Evolutionary conservation across 768 basidiomycete genomes (phyloP), one percentile per base, ranked within the genome.

Genomic region (Amanita brunnescens): DNA sequence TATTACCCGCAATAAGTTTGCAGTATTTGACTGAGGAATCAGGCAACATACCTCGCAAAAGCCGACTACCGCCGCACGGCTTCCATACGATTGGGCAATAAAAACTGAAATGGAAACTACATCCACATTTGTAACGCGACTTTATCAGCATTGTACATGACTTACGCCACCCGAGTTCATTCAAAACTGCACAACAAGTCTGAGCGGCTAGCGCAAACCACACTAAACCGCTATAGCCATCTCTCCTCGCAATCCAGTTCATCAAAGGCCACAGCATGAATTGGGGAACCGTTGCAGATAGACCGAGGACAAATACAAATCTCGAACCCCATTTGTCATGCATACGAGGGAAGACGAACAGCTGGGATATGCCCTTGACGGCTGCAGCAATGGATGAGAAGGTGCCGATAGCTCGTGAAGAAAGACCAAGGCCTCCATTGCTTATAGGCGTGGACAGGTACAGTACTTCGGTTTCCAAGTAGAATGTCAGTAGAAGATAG

Each of bases 401-500:
- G 18, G 67, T 66, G 6, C 85, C 85, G 34, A 86, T 87, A 7
- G 74, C 65, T 2, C 85, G 39, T 18, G 39, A 18, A 9, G 83
- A 16, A 73, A 85, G 65, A 7, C 79, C 81, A 12, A 85, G 72
- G 0, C 85, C 86, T 16, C 86, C 85, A 2, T 78, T 67, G 8
- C 65, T 64, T 37, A 79, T 62, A 0, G 87, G 83, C 0, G n/a
- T n/a, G n/a, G n/a, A n/a, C n/a, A n/a, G n/a, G n/a, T n/a, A n/a
- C n/a, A n/a, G n/a, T n/a, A n/a, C 81, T 86, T 9, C 82, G 75
- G 52, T 76, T 72, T 63, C 85, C 83, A 16, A 86, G 54, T 77
- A 72, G 1, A 77, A 62, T 35, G 84, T 78, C 52, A 85, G 80
- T 12, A 79, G 51, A 80, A 85, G 58, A 13, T 35, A n/a, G 13